Evolutionary conservation across 2,329 filamentous ascomycete species (phyloP), one percentile per base, ranked within the genome.

Genomic region (Monosporascus sp.): DNA sequence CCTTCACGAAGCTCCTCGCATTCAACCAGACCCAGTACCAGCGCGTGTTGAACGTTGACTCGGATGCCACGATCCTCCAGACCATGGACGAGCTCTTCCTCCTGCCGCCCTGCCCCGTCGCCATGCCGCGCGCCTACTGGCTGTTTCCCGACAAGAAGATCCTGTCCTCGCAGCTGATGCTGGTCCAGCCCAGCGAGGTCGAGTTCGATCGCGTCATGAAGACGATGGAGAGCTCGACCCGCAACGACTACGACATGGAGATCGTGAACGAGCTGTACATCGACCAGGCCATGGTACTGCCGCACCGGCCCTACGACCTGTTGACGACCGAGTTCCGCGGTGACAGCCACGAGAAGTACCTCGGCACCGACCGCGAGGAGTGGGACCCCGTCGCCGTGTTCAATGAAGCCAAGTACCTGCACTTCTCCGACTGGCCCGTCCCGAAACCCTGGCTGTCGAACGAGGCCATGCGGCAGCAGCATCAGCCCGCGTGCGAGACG

Each of bases 101-200:
- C 27, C 73, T 87, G 1, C 87, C 87, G 0, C 66, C 72, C 1
- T 76, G 79, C 1, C 73, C 79, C 1, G 77, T 87, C 4, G 86
- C 86, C 3, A 85, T 90, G 79, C 85, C 87, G 1, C 80, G 84
- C 34, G 87, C 87, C 8, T 90, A 90, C 66, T 90, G 87, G 87
- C 73, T 83, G 1, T 74, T 80, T 5, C 80, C 80, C 0, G 71
- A 76, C 1, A 73, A 72, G 8, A 74, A 75, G 57, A 74, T 76
- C 2, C 73, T 90, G 11, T 82, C 83, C 0, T 83, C 82, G 2
- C 76, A 85, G 43, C 63, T 88, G 41, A 78, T 88, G 65, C 77
- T 88, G 4, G 71, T 88, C 43, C 72, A 84, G 48, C 86, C 87
- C 0, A 81, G 78, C 2, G 64, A 71, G 17, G 60, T 61, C 9